phyloP scores from a whole-genome alignment of 139 green algal genomes.

The Trebouxia sp. region DNA sequence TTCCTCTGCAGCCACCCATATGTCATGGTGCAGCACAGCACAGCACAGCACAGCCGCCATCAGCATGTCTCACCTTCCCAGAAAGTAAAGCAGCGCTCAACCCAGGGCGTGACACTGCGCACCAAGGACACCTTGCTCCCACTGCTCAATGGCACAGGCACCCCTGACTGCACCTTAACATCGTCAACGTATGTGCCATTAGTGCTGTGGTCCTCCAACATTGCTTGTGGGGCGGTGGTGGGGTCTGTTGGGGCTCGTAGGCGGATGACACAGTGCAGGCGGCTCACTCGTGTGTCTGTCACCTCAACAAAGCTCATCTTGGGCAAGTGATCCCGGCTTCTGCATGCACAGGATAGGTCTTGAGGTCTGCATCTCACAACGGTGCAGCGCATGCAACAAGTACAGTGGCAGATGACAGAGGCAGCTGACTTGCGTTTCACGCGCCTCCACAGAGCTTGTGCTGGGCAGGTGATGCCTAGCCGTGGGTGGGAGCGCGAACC shows the following conservation, averaged over 20 bases:
- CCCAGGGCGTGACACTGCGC: conserved; percentile 61
- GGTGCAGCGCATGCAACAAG: background rate
- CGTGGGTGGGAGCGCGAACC: too few relatives aligned
- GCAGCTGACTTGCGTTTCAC: background rate
- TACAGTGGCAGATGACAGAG: background rate
- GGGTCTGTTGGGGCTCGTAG: background rate
- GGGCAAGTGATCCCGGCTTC: background rate
- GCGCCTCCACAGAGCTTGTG: background rate
- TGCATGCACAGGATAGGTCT: background rate
- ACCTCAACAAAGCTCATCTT: conserved; percentile 57
- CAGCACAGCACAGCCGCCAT: too few relatives aligned
- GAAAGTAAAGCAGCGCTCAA: conserved; percentile 57
- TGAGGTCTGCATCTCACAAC: background rate
- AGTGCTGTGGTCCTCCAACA: conserved; percentile 59
- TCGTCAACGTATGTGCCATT: conserved; percentile 73
- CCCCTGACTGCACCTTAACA: conserved; percentile 34
- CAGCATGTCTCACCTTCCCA: conserved; percentile 29
- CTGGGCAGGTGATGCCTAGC: background rate
- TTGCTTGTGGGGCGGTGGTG: background rate
- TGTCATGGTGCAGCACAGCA: too few relatives aligned
- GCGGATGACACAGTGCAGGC: conserved; percentile 64
- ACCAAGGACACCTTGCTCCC: conserved; percentile 65
- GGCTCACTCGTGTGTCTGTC: conserved; percentile 60
- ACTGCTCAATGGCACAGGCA: conserved; percentile 35
- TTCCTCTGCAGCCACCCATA: too few relatives aligned